These are phyloP conservation scores for Vanrija sp. DNA, from an alignment of 1,284 basidiomycete species.

Conservation along the genomic window DNA sequence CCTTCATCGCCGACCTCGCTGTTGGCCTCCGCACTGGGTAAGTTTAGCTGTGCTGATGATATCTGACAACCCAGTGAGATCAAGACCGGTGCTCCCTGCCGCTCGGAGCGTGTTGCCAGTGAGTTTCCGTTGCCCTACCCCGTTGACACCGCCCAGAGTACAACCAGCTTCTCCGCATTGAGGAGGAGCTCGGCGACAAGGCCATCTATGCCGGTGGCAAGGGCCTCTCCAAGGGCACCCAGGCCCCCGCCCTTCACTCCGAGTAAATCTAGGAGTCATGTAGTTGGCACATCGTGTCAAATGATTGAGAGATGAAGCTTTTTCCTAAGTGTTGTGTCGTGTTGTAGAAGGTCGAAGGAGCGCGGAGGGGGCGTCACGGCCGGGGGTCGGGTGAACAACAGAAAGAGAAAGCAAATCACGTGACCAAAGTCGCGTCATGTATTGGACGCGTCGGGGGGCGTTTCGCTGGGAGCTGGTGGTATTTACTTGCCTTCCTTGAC, in stretches of 20 bases:
- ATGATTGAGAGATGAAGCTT: background rate
- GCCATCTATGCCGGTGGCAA: conserved; percentile 70
- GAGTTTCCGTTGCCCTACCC: conserved; percentile 3
- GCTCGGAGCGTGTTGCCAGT: conserved; percentile 90
- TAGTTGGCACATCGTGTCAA: background rate
- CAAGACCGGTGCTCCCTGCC: conserved; percentile 96
- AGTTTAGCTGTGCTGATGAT: conserved; percentile 10
- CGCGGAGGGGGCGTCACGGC: no score
- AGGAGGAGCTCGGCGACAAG: conserved; percentile 70
- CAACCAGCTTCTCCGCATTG: conserved; percentile 83
- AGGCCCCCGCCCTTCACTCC: conserved; percentile 62
- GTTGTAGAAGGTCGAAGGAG: no score
- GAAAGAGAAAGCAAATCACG: background rate
- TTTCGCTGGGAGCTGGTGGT: no score
- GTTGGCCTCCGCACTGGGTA: conserved; percentile 74
- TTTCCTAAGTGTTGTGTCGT: background rate
- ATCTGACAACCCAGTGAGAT: conserved; percentile 65
- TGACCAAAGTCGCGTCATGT: background rate
- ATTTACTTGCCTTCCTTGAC: no score
- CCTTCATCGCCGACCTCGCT: conserved; percentile 93
- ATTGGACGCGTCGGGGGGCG: conserved; percentile 1
- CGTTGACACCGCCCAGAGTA: conserved; percentile 47
- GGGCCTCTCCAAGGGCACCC: conserved; percentile 73
- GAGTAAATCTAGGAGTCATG: conserved; percentile 11
- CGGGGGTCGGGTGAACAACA: no score